Base-by-base conservation (phyloP, 805 yeast species). In the Candida railenensis region DNA sequence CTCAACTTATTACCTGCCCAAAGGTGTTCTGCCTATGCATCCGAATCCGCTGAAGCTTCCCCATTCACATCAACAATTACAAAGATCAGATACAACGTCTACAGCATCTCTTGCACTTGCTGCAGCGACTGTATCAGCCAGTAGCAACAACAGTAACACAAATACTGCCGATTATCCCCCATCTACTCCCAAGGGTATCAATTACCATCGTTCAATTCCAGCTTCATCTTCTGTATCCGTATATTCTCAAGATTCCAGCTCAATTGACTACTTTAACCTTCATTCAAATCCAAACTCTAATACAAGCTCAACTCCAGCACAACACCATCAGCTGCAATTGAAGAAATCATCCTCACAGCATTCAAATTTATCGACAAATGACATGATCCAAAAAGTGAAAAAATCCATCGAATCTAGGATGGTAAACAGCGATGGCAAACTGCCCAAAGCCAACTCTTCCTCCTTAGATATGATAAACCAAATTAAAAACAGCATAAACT, bases 381-480 rank as follows among this genome's bases (percentile, higher is more conserved):
- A 63, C 22, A 59, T 62, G 66, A 54, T 65, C 19, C 53, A 51
- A 14, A 51, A 52, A 34, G 56, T 65, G 12, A 57, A 55, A 44
- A 56, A 55, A 14, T 59, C 65, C 7, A 62, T 65, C 9, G 62
- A 57, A 1, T 55, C 58, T 2, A 61, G 55, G 38, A 51, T 42
- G 49, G 49, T 42, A 36, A 42, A 3, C 30, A 45, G 37, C 12
- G 45, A 46, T 40, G 36, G 53, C n/a, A 36, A 20, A 14, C 36
- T 33, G 36, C 36, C 36, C 15, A 36, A 36, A 8, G 39, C 22
- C 4, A 16, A 16, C 39, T 54, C 62, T 3, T 42, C 58, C 33
- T 69, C 68, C 4, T 60, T 57, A 20, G 65, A 60, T 28, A 67
- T 65, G 73, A 55, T 65, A 22, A 61, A 58, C 22, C 59, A 50